phyloP scores from a whole-genome alignment of 768 basidiomycete species.

The Chalciporus pseudorubinellus region DNA sequence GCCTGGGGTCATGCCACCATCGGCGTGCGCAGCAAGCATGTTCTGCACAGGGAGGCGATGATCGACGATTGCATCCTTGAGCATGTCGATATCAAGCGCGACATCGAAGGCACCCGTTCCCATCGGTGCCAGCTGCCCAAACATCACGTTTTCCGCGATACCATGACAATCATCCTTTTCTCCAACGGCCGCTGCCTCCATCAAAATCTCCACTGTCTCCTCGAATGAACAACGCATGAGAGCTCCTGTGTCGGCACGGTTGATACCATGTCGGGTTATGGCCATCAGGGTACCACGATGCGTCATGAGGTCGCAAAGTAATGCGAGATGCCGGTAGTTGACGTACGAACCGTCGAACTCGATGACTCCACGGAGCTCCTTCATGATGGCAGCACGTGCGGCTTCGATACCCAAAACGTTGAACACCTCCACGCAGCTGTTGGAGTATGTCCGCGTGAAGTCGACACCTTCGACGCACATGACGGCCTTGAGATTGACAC shows the following conservation, averaged over 20 bases:
- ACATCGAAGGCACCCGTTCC: slow-evolving; percentile 97
- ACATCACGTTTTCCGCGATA: slow-evolving; percentile 98
- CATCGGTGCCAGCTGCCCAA: slow-evolving; percentile 99
- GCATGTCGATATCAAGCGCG: slow-evolving; percentile 94
- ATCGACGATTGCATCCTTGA: slow-evolving; percentile 97
- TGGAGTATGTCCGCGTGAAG: slow-evolving; percentile 89
- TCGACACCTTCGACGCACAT: slow-evolving; percentile 96
- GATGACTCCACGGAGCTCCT: slow-evolving; percentile 91
- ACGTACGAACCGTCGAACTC: slow-evolving; percentile 99
- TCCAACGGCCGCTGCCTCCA: slow-evolving; percentile 97
- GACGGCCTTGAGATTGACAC: slow-evolving; percentile 92
- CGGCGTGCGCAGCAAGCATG: slow-evolving; percentile 73
- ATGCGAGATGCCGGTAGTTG: slow-evolving; percentile 94
- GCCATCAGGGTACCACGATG: slow-evolving; percentile 94
- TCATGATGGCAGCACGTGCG: slow-evolving; percentile 90
- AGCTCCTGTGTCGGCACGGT: slow-evolving; percentile 97
- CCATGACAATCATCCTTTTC: slow-evolving; percentile 99
- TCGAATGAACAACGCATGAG: slow-evolving; percentile 99
- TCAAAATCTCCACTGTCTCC: slow-evolving; percentile 97
- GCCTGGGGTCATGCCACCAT: slow-evolving; percentile 88
- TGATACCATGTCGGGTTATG: slow-evolving; percentile 99
- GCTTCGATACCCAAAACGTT: slow-evolving; percentile 96
- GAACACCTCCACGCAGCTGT: slow-evolving; percentile 95
- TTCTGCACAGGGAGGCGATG: slow-evolving; percentile 86
- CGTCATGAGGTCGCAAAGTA: slow-evolving; percentile 99